Evolutionary conservation across 2,329 filamentous ascomycete genomes (phyloP).

Genomic region (Exophiala sp.): DNA sequence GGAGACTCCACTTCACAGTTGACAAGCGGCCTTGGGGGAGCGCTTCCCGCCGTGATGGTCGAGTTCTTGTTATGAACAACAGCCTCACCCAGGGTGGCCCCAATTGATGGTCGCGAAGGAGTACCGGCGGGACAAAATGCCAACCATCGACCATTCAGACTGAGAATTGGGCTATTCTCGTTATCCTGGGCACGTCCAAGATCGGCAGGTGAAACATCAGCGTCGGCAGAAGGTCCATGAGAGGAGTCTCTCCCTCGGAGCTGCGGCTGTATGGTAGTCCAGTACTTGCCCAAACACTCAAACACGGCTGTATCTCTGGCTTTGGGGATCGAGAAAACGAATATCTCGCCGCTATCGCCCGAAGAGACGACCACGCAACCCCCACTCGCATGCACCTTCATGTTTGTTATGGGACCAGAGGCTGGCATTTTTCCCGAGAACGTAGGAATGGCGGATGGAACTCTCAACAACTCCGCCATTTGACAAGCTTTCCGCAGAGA

Average conservation of each 20-base stretch:
- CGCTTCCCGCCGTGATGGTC: slow-evolving; percentile 40
- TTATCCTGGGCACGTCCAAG: slow-evolving; percentile 31
- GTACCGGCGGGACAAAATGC: slow-evolving; percentile 41
- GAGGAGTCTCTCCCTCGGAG: slow-evolving; percentile 41
- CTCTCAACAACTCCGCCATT: slow-evolving; percentile 67
- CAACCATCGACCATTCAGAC: slow-evolving; percentile 44
- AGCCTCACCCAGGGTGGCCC: slow-evolving; percentile 37
- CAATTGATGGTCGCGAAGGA: slow-evolving; percentile 37
- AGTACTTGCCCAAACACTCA: slow-evolving; percentile 77
- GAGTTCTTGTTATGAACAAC: slow-evolving; percentile 35
- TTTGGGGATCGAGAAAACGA: slow-evolving; percentile 56
- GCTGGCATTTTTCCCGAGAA: slow-evolving; percentile 9
- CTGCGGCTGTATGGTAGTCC: slow-evolving; percentile 70
- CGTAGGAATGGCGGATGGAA: slow-evolving; percentile 45
- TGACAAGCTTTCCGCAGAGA: slow-evolving; percentile 70
- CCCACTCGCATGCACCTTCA: slow-evolving; percentile 66
- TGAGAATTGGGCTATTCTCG: slow-evolving; percentile 38
- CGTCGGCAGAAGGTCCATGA: slow-evolving; percentile 43
- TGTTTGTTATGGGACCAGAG: slow-evolving; percentile 52
- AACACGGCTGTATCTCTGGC: slow-evolving; percentile 36
- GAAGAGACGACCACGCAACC: slow-evolving; percentile 70
- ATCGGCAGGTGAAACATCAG: slow-evolving; percentile 39
- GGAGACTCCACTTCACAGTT: slow-evolving; percentile 44
- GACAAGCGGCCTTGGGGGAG: slow-evolving; percentile 39
- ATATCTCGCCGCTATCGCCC: slow-evolving; percentile 79